Base-by-base conservation (phyloP, 179 eudicot species). In the Camellia oleifera region DNA sequence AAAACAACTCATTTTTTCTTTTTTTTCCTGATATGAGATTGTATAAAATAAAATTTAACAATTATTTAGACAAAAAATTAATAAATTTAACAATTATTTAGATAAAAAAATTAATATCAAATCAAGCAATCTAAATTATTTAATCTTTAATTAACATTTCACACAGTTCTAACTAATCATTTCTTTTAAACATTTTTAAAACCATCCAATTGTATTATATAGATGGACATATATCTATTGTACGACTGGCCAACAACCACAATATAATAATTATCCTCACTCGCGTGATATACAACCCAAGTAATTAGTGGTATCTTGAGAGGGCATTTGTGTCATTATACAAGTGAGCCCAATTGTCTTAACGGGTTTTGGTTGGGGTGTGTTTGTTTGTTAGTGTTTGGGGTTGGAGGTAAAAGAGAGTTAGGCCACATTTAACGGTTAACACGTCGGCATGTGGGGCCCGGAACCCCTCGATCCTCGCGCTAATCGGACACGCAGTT, bases 371-470 rank as follows among this genome's bases (percentile, higher is more conserved):
- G 23, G 18, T 76, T 20, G 52, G 48, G 23, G 20, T 13, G 52
- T 4, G 23, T 48, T 72, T 72, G 76, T 54, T 23, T 20, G 62
- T 23, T 0, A 42, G n/a, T 0, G 1, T 26, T 26, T 26, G 32
- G 54, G 4, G 66, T 18, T 63, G 82, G 32, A 64, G 78, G 45
- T 64, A 64, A 65, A 26, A 67, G 10, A 74, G 61, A 74, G 64
- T 76, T 62, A 12, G 72, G 61, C 62, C 4, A 2, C 4, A 23
- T 23, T 18, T 42, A 77, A 63, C 77, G 76, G 72, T 70, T 3
- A 2, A 48, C 76, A 76, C 66, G 80, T 77, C 45, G 45, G 52
- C 79, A 18, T 0, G 73, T 67, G 76, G 77, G 80, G 9, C 72
- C 77, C 72, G 32, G 32, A 60, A 0, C 15, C 40, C 15, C 17